Base-by-base conservation (phyloP, 371 early-diverging fungal genomes). In the Mortierella sp. region DNA sequence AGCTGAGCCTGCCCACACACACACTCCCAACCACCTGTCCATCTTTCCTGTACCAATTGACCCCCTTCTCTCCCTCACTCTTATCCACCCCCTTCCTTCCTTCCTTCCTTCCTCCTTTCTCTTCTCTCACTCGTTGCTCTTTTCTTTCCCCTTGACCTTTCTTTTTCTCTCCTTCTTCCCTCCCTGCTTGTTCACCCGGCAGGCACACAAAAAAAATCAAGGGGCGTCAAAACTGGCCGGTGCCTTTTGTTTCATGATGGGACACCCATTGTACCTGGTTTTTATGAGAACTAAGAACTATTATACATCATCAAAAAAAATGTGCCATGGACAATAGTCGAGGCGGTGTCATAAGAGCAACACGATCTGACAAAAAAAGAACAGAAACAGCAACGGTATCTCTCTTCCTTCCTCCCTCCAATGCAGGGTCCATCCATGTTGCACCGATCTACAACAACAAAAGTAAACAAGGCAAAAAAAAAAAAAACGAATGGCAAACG, bases 361-460 rank as follows among this genome's bases (percentile, higher is more conserved):
- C 3, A 55, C 24, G 4, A 55, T 4, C 21, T n/a, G 7, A 8
- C 8, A 55, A 55, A 56, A 27, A 56, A 56, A 27, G 12, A 58
- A 27, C 12, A 11, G 41, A 41, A 41, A 56, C 56, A 56, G 12
- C 27, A 56, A 58, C 29, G 58, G 58, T 58, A 29, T 58, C 4
- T 58, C 58, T 58, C 4, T 58, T 14, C 14, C n/a, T 27, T 51
- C 51, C 51, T 51, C 21, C 48, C 27, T 58, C n/a, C 58, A 58
- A 58, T 58, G 58, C 63, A 63, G 63, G 63, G 63, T 63, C 63
- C 63, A 63, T 29, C 63, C 58, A 27, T 29, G 35, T 63, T 35
- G 14, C 63, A 63, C 63, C 35, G 35, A 63, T 63, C 63, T 63
- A 35, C 63, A 63, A 12, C 58, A 56, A 56, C 56, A 56, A 56